A percentile compares a stretch with the other conserved stretches of the same genome.
These are phyloP conservation scores for Petunia axillaris DNA, from an alignment of 257 asterid species.

Conservation along the genomic window DNA sequence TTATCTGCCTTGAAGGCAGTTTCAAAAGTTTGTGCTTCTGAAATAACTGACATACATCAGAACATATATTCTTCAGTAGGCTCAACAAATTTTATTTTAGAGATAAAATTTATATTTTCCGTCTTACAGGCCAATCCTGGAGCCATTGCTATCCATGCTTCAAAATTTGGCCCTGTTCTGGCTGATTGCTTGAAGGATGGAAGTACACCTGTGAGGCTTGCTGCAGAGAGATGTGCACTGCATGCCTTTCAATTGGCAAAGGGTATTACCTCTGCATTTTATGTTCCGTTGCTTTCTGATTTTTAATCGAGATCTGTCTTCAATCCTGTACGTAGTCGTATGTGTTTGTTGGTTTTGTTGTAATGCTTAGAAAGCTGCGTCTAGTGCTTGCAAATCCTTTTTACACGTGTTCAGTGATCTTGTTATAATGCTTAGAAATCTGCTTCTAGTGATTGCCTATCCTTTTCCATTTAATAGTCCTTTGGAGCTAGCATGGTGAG, in stretches of 20 bases:
- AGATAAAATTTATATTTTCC: background rate
- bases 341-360: background rate
- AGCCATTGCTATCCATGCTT: conserved; percentile 53
- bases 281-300: background rate
- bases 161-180: conserved; percentile 74
- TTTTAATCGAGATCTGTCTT: conserved; percentile 3
- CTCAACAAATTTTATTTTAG: background rate
- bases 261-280: conserved; percentile 50
- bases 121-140: conserved; percentile 73
- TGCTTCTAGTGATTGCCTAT: conserved; percentile 8
- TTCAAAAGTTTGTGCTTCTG: conserved; percentile 62
- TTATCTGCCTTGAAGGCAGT: conserved; percentile 83
- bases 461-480: background rate
- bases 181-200: conserved; percentile 89
- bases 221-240: conserved; percentile 95
- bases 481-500: conserved; percentile 3
- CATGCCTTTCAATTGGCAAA: conserved; percentile 83
- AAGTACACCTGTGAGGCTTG: conserved; percentile 78
- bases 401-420: background rate
- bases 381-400: background rate
- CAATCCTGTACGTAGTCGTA: background rate
- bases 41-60: conserved; percentile 13
- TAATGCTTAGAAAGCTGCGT: background rate
- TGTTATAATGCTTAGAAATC: background rate
- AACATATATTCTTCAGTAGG: background rate